phyloP scores from a whole-genome alignment of 1,139 yeast species.

The Dujonia santamariae region DNA sequence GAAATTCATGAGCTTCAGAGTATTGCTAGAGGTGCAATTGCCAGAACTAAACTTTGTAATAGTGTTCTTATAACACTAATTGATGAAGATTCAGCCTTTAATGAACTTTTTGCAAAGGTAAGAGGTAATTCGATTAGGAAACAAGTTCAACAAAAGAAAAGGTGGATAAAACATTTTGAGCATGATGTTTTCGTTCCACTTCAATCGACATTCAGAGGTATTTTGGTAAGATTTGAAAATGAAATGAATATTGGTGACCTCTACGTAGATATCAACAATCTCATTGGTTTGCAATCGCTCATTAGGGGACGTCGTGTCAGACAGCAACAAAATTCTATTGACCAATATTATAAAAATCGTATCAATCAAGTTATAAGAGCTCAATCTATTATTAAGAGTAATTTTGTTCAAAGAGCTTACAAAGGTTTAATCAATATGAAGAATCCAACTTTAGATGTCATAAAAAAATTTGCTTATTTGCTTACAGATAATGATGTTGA shows the following conservation, averaged over 20 bases:
- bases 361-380: constrained; percentile 59
- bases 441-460: constrained; percentile 76
- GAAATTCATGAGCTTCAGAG: constrained; percentile 42
- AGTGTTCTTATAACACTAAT: constrained; percentile 41
- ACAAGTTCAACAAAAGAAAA: constrained; percentile 19
- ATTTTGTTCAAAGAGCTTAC: constrained; percentile 71
- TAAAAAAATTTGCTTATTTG: constrained; percentile 73
- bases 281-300: constrained; percentile 48
- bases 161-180: constrained; percentile 20
- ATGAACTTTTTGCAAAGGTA: constrained; percentile 39
- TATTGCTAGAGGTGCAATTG: constrained; percentile 49
- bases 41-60: constrained; percentile 45
- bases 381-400: constrained; percentile 72
- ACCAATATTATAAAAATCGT: constrained; percentile 53
- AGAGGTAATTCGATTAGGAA: constrained; percentile 44
- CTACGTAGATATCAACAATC: constrained; percentile 36
- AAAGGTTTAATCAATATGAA: constrained; percentile 62
- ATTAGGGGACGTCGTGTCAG: constrained; percentile 47
- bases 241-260: constrained; percentile 53
- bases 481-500: constrained; percentile 74
- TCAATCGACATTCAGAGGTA: constrained; percentile 43
- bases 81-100: constrained; percentile 36
- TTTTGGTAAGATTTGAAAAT: constrained; percentile 47
- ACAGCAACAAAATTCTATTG: constrained; percentile 32
- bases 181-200: constrained; percentile 22